Evolutionary conservation across 2,329 filamentous ascomycete species (phyloP).

Genomic region (Dothideomycetes sp.): DNA sequence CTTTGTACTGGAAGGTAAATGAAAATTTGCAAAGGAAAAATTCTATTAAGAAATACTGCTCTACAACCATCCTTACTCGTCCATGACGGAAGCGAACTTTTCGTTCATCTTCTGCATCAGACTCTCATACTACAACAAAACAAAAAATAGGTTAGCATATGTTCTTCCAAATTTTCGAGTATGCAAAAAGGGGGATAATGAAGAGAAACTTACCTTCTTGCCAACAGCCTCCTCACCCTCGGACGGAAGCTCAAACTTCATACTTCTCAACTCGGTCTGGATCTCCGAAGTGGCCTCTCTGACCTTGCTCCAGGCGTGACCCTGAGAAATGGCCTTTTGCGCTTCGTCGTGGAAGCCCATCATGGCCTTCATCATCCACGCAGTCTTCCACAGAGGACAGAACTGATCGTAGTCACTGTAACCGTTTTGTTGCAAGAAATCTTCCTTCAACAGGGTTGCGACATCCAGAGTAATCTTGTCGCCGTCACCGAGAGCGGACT

Average conservation of each 20-base stretch:
- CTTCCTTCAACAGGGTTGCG: constrained; percentile 86
- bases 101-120: constrained; percentile 88
- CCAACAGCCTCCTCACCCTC: constrained; percentile 71
- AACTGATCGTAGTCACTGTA: constrained; percentile 99
- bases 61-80: constrained; percentile 56
- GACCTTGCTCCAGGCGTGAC: constrained; percentile 86
- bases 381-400: constrained; percentile 98
- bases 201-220: constrained; percentile 60
- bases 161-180: too few relatives aligned
- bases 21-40: too few relatives aligned
- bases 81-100: constrained; percentile 91
- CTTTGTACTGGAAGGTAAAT: too few relatives aligned
- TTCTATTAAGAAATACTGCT: too few relatives aligned
- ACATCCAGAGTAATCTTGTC: constrained; percentile 98
- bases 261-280: constrained; percentile 72
- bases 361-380: constrained; percentile 99
- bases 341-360: constrained; percentile 96
- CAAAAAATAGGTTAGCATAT: constrained; percentile 35
- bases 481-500: constrained; percentile 87
- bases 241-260: constrained; percentile 93
- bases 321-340: constrained; percentile 87
- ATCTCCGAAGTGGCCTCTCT: constrained; percentile 82
- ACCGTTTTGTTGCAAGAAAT: constrained; percentile 97
- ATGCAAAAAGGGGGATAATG: neutral
- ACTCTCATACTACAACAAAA: constrained; percentile 71